Evolutionary conservation across 1,284 basidiomycete genomes (phyloP), one percentile per base, ranked within the genome.

Genomic region (Crepidotus sp.): DNA sequence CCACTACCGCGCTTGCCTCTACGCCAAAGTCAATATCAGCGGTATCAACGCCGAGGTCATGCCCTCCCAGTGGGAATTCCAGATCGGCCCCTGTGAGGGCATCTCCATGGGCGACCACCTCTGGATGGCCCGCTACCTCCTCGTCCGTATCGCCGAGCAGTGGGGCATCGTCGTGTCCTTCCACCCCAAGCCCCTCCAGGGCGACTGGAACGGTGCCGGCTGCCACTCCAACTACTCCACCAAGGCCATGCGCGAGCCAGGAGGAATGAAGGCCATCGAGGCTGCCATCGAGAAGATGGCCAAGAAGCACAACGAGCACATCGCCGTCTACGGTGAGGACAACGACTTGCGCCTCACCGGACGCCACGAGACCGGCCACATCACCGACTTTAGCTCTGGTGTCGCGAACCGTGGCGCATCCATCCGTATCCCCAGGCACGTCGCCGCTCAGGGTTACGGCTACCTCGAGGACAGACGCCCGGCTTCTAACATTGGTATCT

Each of bases 31-130:
- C 70, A 94, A 93, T 73, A 98, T 98, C 73, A 95, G 91, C 53
- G 96, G 96, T 63, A 98, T 99, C 74, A 99, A 98, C 67, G 96
- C 96, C 55, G 96, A 98, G 72, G 96, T 98, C 58, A 98, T 98
- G 95, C 95, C 96, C 21, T 85, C 94, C 49, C 96, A 98, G 70
- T 98, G 94, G 94, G 95, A 98, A 73, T 98, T 96, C 87, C 96
- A 98, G 70, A 93, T 98, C 58, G 95, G 95, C 50, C 95, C 95
- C 31, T 98, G 95, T 63, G 84, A 88, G 66, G 95, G 95, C 54
- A 97, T 98, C 66, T 77, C 88, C 56, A 96, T 98, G 90, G 95
- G 95, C 58, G 95, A 99, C 69, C 93, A 96, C 69, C 82, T 96
- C 59, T 94, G 89, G 89, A 91, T 96, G 77, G 89, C 93, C 35